These are phyloP conservation scores for Kwoniella botswanensis DNA, from an alignment of 768 basidiomycete genomes.

Conservation along the genomic window DNA sequence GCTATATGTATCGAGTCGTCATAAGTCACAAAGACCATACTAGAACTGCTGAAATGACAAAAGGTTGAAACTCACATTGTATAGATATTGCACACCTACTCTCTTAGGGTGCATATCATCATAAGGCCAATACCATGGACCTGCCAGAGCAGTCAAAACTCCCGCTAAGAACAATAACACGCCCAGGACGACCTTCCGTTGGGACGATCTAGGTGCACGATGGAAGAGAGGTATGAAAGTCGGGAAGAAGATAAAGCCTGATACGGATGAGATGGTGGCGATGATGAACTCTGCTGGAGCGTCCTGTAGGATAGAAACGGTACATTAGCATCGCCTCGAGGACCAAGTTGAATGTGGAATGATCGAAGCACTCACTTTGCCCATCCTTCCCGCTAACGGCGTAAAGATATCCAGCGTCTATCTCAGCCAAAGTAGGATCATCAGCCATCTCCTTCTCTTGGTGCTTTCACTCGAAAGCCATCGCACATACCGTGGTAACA, in stretches of 20 bases:
- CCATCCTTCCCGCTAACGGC: constrained; percentile 83
- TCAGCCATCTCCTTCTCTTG: background rate
- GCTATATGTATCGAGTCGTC: constrained; percentile 59
- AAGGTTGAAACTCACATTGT: constrained; percentile 69
- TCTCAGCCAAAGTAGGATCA: background rate
- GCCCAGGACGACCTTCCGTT: constrained; percentile 61
- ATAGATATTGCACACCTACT: constrained; percentile 78
- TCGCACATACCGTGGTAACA: constrained; percentile 55
- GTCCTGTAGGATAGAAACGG: constrained; percentile 58
- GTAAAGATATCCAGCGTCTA: constrained; percentile 83
- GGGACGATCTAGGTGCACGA: constrained; percentile 64
- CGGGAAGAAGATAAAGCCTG: constrained; percentile 68
- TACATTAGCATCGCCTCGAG: background rate
- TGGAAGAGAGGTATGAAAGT: constrained; percentile 74
- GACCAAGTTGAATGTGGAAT: background rate
- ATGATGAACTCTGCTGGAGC: constrained; percentile 89
- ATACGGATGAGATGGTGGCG: constrained; percentile 71
- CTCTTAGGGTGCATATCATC: constrained; percentile 86
- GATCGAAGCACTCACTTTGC: constrained; percentile 59
- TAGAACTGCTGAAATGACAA: background rate
- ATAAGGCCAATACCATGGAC: constrained; percentile 64
- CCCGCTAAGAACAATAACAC: constrained; percentile 62
- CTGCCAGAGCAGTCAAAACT: constrained; percentile 67
- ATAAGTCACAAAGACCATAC: background rate
- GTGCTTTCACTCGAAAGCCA: background rate